A percentile compares a stretch with the other conserved stretches of the same genome.
Evolutionary conservation across 1,139 yeast species (phyloP).

Genomic region (Hyphopichia pseudoburtonii): DNA sequence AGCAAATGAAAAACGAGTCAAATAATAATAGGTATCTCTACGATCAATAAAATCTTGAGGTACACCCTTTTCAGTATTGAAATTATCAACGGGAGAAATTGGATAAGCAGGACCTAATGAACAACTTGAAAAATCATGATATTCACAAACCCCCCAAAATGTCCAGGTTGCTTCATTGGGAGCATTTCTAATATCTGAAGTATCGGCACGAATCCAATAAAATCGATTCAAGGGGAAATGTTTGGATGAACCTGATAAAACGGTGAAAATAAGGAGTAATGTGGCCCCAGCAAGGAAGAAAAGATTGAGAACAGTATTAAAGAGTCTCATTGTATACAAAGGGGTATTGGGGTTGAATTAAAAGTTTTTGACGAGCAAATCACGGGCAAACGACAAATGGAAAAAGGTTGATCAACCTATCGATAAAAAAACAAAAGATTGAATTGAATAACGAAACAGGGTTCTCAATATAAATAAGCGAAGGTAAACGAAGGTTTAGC

Average conservation of each 20-base stretch:
- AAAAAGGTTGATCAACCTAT: background rate
- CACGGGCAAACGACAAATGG: too few relatives aligned
- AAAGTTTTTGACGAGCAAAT: too few relatives aligned
- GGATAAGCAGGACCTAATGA: constrained; percentile 57
- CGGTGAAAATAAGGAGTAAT: constrained; percentile 57
- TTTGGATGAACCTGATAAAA: constrained; percentile 65
- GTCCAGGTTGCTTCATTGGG: constrained; percentile 65
- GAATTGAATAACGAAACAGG: background rate
- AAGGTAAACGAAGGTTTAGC: too few relatives aligned
- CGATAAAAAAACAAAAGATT: background rate
- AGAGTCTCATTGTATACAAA: constrained; percentile 36
- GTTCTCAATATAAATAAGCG: background rate
- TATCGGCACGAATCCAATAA: constrained; percentile 73
- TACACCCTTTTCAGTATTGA: constrained; percentile 47
- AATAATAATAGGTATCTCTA: constrained; percentile 62
- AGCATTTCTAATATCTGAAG: constrained; percentile 56
- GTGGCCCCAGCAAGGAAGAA: constrained; percentile 52
- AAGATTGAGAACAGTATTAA: constrained; percentile 37
- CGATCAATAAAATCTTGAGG: constrained; percentile 56
- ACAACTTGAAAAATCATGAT: constrained; percentile 43
- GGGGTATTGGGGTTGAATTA: too few relatives aligned
- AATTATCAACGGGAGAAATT: constrained; percentile 71
- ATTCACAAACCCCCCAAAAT: constrained; percentile 76
- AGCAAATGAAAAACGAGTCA: constrained; percentile 70
- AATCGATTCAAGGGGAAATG: constrained; percentile 62